Conservation (phyloP, 768 basidiomycete species). For the Rhizopogon vulgaris region DNA sequence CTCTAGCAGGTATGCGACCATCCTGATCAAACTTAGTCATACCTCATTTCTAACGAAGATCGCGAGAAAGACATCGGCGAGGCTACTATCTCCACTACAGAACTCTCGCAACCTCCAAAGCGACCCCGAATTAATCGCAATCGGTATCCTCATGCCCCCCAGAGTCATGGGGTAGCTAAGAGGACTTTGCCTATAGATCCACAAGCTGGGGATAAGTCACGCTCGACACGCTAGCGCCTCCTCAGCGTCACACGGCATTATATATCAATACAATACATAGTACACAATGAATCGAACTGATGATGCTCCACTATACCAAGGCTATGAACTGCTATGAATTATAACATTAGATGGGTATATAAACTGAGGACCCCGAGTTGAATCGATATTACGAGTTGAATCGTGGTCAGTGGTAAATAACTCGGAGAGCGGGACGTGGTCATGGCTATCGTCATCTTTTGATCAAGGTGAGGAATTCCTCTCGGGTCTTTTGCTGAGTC, state of each 20-base stretch:
- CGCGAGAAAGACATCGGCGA: conserved; percentile 55
- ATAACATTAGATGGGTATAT: conserved; percentile 11
- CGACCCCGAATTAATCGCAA: conserved; percentile 54
- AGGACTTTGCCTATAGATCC: conserved; percentile 60
- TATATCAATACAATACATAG: conserved; percentile 15
- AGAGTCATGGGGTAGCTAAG: conserved; percentile 43
- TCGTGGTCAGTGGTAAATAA: conserved; percentile 24
- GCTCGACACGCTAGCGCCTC: conserved; percentile 14
- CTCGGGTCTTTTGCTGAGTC: conserved; percentile 96
- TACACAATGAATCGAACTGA: conserved; percentile 8
- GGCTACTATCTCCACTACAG: conserved; percentile 25
- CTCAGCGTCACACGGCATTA: background rate
- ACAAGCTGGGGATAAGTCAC: conserved; percentile 50
- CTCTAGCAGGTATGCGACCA: conserved; percentile 52
- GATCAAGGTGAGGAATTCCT: conserved; percentile 90
- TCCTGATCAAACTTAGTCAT: conserved; percentile 2
- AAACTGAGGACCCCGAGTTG: conserved; percentile 23
- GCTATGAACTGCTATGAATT: conserved; percentile 6
- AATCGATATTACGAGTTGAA: conserved; percentile 41
- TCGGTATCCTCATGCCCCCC: conserved; percentile 35
- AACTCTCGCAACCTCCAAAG: conserved; percentile 42
- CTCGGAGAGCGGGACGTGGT: background rate
- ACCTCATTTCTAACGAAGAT: conserved; percentile 32
- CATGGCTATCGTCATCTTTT: conserved; percentile 29
- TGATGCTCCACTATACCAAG: conserved; percentile 8